Percentiles rank a stretch among this genome's conserved stretches.
Evolutionary conservation across 2,329 filamentous ascomycete genomes (phyloP).

Genomic region (Penicillium aurantiogriseum): DNA sequence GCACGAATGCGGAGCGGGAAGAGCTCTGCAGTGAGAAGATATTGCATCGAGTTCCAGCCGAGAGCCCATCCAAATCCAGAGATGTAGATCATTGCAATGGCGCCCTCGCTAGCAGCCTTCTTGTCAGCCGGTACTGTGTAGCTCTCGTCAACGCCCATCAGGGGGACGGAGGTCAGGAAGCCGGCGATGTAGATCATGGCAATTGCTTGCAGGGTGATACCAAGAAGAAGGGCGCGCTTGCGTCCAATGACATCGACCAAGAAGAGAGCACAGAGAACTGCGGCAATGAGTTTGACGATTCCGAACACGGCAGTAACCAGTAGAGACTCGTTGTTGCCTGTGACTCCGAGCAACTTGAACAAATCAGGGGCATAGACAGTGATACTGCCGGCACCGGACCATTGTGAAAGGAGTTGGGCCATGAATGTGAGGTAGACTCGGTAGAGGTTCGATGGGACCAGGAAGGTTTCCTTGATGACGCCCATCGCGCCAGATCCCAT

Average conservation of each 20-base stretch:
- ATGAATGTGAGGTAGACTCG: slow-evolving; percentile 65
- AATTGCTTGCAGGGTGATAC: slow-evolving; percentile 60
- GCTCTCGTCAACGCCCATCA: slow-evolving; percentile 49
- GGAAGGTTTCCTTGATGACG: slow-evolving; percentile 66
- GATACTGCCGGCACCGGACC: slow-evolving; percentile 71
- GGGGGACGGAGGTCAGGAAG: slow-evolving; percentile 63
- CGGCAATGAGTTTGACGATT: slow-evolving; percentile 67
- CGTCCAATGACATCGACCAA: slow-evolving; percentile 76
- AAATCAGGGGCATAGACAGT: slow-evolving; percentile 74
- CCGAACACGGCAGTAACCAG: slow-evolving; percentile 75
- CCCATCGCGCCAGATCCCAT: slow-evolving; percentile 64
- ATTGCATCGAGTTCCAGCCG: slow-evolving; percentile 75
- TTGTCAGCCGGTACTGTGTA: slow-evolving; percentile 51
- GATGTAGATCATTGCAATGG: slow-evolving; percentile 71
- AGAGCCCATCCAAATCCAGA: slow-evolving; percentile 68
- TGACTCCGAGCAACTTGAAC: slow-evolving; percentile 69
- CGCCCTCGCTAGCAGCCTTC: slow-evolving; percentile 58
- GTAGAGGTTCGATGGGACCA: slow-evolving; percentile 68
- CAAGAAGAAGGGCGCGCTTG: slow-evolving; percentile 62
- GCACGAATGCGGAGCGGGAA: slow-evolving; percentile 74
- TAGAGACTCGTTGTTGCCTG: slow-evolving; percentile 65
- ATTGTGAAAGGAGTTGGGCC: slow-evolving; percentile 71
- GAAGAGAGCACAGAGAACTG: slow-evolving; percentile 70
- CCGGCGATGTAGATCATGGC: slow-evolving; percentile 62
- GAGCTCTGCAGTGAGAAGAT: slow-evolving; percentile 73